phyloP scores from a whole-genome alignment of 331 rosid species.

The Saraca asoca region DNA sequence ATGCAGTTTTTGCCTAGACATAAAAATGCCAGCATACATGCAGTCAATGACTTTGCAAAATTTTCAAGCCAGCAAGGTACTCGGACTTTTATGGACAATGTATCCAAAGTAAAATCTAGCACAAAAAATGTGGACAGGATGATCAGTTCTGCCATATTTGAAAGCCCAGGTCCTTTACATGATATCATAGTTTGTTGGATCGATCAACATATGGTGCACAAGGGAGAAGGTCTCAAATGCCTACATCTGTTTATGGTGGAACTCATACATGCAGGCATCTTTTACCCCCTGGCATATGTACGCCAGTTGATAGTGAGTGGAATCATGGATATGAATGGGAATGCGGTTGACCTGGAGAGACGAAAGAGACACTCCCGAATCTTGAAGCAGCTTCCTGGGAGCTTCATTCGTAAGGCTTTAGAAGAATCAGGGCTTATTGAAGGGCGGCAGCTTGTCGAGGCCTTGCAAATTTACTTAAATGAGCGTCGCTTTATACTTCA shows the following conservation, averaged over 20 bases:
- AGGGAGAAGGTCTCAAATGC: slow-evolving; percentile 82
- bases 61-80: slow-evolving; percentile 51
- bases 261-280: slow-evolving; percentile 76
- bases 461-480: slow-evolving; percentile 63
- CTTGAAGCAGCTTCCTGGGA: slow-evolving; percentile 78
- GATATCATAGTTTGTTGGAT: slow-evolving; percentile 96
- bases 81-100: slow-evolving; percentile 42
- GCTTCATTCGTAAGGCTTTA: slow-evolving; percentile 61
- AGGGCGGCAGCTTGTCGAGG: slow-evolving; percentile 64
- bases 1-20: slow-evolving; percentile 43
- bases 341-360: slow-evolving; percentile 58
- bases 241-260: slow-evolving; percentile 78
- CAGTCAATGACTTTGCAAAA: slow-evolving; percentile 43
- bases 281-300: slow-evolving; percentile 88
- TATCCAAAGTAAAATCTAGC: slow-evolving; percentile 43
- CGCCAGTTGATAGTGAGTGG: slow-evolving; percentile 96
- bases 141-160: slow-evolving; percentile 51
- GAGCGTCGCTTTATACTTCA: slow-evolving; percentile 82
- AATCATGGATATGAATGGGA: slow-evolving; percentile 67
- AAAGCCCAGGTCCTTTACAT: slow-evolving; percentile 94
- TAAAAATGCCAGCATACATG: slow-evolving; percentile 44
- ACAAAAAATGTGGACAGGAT: slow-evolving; percentile 41
- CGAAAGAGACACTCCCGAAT: slow-evolving; percentile 69
- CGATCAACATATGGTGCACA: slow-evolving; percentile 89
- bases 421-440: slow-evolving; percentile 69